A percentile compares a stretch with the other conserved stretches of the same genome.
Evolutionary conservation across 305 asterid species (phyloP).

Genomic region (Fraxinus baroniana): DNA sequence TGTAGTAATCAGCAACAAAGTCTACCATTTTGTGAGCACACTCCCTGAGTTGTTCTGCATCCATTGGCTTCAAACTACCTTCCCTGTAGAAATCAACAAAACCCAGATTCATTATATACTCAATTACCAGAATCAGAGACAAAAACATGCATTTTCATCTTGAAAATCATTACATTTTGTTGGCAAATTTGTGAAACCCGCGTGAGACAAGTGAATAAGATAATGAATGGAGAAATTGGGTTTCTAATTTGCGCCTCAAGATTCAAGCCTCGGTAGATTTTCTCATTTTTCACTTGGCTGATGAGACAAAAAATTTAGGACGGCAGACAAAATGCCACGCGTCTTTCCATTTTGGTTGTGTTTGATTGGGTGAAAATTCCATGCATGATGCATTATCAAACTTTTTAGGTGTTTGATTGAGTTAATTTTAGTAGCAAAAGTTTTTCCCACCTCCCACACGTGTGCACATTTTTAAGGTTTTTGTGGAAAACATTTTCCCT

Average conservation of each 20-base stretch:
- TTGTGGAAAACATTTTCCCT: no score
- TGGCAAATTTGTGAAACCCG: constrained; percentile 4
- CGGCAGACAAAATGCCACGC: neutral
- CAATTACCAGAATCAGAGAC: neutral
- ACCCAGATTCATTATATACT: neutral
- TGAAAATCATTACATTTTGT: constrained; percentile 22
- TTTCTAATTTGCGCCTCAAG: neutral
- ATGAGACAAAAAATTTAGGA: neutral
- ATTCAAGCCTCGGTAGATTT: neutral
- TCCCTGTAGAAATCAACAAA: constrained; percentile 41
- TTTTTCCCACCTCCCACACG: no score
- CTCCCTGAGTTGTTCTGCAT: constrained; percentile 85
- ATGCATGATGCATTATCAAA: no score
- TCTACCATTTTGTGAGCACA: constrained; percentile 89
- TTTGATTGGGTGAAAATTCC: neutral
- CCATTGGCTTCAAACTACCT: constrained; percentile 81
- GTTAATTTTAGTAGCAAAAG: no score
- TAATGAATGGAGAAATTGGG: neutral
- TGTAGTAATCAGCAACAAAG: constrained; percentile 93
- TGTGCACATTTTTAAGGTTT: no score
- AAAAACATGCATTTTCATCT: neutral
- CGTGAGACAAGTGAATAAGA: neutral
- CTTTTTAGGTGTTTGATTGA: no score
- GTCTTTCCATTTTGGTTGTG: neutral
- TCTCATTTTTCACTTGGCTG: neutral